Evolutionary conservation across 345 rosid species (phyloP), one percentile per base, ranked within the genome.

Genomic region (Salix purpurea): DNA sequence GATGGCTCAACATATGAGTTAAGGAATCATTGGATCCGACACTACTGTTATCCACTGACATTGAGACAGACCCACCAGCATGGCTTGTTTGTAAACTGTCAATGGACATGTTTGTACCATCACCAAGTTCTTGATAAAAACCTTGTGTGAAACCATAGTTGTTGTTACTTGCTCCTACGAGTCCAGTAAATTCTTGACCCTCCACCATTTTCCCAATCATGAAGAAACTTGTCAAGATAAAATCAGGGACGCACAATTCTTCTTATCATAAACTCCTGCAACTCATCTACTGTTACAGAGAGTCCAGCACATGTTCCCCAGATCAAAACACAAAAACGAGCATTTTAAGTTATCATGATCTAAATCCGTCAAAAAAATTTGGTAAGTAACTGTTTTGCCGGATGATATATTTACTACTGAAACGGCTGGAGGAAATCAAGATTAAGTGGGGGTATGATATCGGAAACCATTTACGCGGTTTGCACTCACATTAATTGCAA

Each of bases 1-100:
- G 90, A 61, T 88, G 91, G 78, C 87, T 88, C 77, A 90, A 78
- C 50, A 90, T 90, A 82, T 86, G 93, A 60, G 93, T 90, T 26
- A 84, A 83, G 58, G 93, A 90, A 85, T 90, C 91, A 77, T 78
- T 88, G 74, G 93, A 90, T 18, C 93, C 93, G 13, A 90, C 93
- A 26, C 93, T 90, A 73, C 91, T 89, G 77, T 85, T 89, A n/a
- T 87, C 89, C 60, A 87, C 83, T 0, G 93, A 89, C 87, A 88
- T 86, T 7, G 93, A 84, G 64, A 89, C 92, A 37, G 92, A 89
- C 32, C 86, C 92, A 21, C 92, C 92, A 21, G 84, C 89, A 64
- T 81, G 84, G 83, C 86, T 85, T 0, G 91, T 88, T 82, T 86
- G 93, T 67, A 88, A 64, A 80, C 93, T 89, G 71, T 89, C 93